These are phyloP conservation scores for Phytophthora rubi DNA, from an alignment of 352 stramenopile species.

Conservation along the genomic window DNA sequence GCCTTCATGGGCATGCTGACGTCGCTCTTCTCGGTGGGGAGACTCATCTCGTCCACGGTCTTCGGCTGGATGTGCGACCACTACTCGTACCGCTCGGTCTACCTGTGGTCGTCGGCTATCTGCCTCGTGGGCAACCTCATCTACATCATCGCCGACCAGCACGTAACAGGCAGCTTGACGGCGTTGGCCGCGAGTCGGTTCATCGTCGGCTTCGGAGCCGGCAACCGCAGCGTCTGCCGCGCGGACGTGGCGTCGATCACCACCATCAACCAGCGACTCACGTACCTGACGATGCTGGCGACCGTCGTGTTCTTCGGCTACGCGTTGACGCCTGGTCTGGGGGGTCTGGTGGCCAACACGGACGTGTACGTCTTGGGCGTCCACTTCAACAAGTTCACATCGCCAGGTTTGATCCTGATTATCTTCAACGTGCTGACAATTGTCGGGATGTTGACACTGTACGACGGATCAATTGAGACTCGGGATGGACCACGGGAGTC, in stretches of 20 bases:
- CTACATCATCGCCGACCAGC: conserved; percentile 68
- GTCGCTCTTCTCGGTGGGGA: conserved; percentile 74
- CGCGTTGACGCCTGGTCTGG: conserved; percentile 67
- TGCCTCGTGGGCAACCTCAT: conserved; percentile 71
- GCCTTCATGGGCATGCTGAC: conserved; percentile 79
- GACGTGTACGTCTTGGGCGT: conserved; percentile 58
- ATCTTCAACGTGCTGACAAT: conserved; percentile 66
- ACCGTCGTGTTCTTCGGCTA: conserved; percentile 81
- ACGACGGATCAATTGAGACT: conserved; percentile 54
- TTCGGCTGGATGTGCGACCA: conserved; percentile 84
- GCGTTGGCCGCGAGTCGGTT: conserved; percentile 65
- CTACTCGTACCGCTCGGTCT: conserved; percentile 79
- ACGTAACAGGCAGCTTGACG: conserved; percentile 58
- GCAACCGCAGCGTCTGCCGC: conserved; percentile 73
- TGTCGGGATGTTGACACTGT: conserved; percentile 58
- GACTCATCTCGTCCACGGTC: conserved; percentile 74
- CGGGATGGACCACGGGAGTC: conserved; percentile 56
- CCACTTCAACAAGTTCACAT: conserved; percentile 75
- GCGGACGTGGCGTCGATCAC: conserved; percentile 73
- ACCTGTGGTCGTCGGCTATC: conserved; percentile 69
- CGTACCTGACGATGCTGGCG: conserved; percentile 73
- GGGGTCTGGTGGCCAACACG: conserved; percentile 57
- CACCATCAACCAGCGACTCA: conserved; percentile 69
- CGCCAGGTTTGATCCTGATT: conserved; percentile 63
- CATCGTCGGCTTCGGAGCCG: conserved; percentile 74